Evolutionary conservation across 192 early-diverging fungal genomes (phyloP), one percentile per base, ranked within the genome.

Genomic region (Rhizoclosmatium globosum): DNA sequence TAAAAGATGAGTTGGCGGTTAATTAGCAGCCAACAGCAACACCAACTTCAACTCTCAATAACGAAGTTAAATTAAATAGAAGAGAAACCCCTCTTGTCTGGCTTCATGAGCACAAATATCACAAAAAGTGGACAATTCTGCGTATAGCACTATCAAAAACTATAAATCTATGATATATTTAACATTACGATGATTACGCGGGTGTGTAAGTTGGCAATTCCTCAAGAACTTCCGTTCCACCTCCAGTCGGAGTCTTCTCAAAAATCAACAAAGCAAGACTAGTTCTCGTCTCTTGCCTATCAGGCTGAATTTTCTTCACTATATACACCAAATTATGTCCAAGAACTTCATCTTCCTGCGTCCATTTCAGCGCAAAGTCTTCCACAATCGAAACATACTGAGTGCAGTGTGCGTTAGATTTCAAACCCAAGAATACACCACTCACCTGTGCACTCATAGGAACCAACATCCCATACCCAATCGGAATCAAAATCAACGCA

Each of bases 291-390:
- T 46, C 15, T 45, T 13, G 9, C 7, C n/a, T 13, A 19, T 53
- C 17, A 53, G 50, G 50, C 17, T 17, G 60, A 31, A 7, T 62
- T 21, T 62, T 62, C 15, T 71, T 48, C 13, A 44, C 69, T 31
- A 9, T 17, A 19, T 62, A 74, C 13, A 46, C n/a, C 7, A 74
- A 19, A 46, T 62, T 62, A 1, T 61, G 6, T 4, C 72, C 72
- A 11, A 19, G 42, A 19, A 4, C 19, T 62, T 62, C 47, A 62
- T 74, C 72, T 48, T 74, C 72, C 19, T 62, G 7, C 4, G 39
- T 46, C 72, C 72, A 74, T 21, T 43, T 44, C 23, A 9, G 15
- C 2, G 46, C 43, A 68, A 45, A 31, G 9, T 4, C 21, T 17
- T 68, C 60, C 15, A 62, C 60, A 62, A 39, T 62, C 6, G 11